Conservation (phyloP, 1,139 yeast genomes). For the Lodderomyces parapsilosis region DNA sequence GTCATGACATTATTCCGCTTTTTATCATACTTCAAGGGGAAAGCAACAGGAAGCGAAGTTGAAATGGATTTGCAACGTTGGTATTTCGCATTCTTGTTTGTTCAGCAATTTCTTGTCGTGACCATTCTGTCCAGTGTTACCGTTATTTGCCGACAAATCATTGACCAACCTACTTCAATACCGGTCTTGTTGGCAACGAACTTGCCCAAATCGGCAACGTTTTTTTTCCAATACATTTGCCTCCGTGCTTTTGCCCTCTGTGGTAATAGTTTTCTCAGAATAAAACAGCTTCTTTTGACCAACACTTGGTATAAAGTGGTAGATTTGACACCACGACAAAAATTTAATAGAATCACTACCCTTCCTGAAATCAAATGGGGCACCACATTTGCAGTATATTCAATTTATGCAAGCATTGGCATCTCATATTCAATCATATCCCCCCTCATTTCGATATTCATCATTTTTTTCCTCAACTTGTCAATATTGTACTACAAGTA, state of each 20-base stretch:
- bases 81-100: conserved; percentile 68
- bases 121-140: conserved; percentile 82
- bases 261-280: conserved; percentile 64
- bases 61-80: conserved; percentile 65
- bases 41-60: conserved; percentile 52
- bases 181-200: conserved; percentile 71
- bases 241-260: conserved; percentile 72
- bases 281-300: conserved; percentile 45
- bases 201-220: conserved; percentile 78
- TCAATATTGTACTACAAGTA: conserved; percentile 69
- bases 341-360: conserved; percentile 42
- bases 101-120: conserved; percentile 81
- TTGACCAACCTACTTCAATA: conserved; percentile 70
- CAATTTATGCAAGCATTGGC: conserved; percentile 76
- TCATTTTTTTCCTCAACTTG: conserved; percentile 56
- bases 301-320: conserved; percentile 33
- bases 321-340: conserved; percentile 62
- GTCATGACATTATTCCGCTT: conserved; percentile 52
- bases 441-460: conserved; percentile 69
- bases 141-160: conserved; percentile 59
- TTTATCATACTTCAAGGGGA: conserved; percentile 50
- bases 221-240: conserved; percentile 72
- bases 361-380: conserved; percentile 68
- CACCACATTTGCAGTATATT: conserved; percentile 67
- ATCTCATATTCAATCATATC: conserved; percentile 74